Percentiles rank a stretch among this genome's conserved stretches.
Evolutionary conservation across 192 early-diverging fungal genomes (phyloP).

Genomic region (Spizellomyces punctatus): DNA sequence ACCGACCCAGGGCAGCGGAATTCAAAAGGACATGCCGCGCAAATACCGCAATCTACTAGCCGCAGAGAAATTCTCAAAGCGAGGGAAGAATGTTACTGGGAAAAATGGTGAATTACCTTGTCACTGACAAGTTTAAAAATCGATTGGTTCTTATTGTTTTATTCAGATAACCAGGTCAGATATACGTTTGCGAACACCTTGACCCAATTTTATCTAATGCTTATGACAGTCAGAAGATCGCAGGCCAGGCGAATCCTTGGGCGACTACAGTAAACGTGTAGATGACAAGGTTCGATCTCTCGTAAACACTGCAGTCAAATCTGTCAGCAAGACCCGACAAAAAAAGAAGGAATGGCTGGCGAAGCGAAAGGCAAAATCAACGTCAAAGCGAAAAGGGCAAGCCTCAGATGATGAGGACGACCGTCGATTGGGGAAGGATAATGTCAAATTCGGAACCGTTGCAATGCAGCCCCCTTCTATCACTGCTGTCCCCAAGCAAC

Average conservation of each 20-base stretch:
- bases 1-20: neutral
- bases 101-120: no score
- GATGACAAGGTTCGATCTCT: conserved; percentile 23
- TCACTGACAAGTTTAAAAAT: no score
- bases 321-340: conserved; percentile 19
- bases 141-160: no score
- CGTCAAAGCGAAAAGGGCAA: neutral
- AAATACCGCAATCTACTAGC: conserved; percentile 24
- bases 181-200: no score
- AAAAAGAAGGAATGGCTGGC: conserved; percentile 29
- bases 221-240: neutral
- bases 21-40: conserved; percentile 27
- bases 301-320: conserved; percentile 24
- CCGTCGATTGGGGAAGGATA: conserved; percentile 5
- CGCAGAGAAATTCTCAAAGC: conserved; percentile 10
- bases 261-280: conserved; percentile 18
- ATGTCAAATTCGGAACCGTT: conserved; percentile 32
- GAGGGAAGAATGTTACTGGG: neutral
- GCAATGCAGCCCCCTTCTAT: conserved; percentile 32
- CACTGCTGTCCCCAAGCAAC: conserved; percentile 28
- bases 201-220: no score
- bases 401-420: conserved; percentile 21
- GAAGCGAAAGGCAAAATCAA: conserved; percentile 11
- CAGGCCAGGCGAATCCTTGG: conserved; percentile 9
- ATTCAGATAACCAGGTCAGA: no score